Evolutionary conservation across 148 eudicot species (phyloP).

Genomic region (Vaccinium vitisidaea): DNA sequence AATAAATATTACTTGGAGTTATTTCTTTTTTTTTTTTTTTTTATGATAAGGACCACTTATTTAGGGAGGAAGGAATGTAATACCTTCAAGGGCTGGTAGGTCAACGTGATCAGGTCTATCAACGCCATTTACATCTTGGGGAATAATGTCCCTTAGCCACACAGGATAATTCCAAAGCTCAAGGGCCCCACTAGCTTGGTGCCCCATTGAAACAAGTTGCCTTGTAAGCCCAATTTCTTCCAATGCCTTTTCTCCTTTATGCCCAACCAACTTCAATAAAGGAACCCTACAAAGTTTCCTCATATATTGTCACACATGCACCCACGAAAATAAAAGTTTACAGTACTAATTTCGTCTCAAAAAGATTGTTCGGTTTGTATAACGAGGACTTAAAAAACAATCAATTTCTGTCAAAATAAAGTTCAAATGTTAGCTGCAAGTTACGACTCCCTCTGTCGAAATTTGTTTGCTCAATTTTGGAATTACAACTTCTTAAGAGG

Average conservation of each 20-base stretch:
- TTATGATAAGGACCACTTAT: no score
- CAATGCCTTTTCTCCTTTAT: conserved; percentile 24
- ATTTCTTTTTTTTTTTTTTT: no score
- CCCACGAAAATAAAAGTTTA: not conserved
- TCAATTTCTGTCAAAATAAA: no score
- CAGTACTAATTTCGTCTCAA: no score
- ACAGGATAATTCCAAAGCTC: conserved; percentile 46
- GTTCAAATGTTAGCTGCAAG: no score
- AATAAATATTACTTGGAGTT: no score
- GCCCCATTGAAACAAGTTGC: conserved; percentile 46
- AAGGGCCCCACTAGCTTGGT: conserved; percentile 47
- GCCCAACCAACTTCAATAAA: conserved; percentile 30
- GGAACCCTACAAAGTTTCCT: conserved; percentile 25
- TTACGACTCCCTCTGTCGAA: no score
- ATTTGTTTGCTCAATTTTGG: no score
- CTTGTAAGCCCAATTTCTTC: conserved; percentile 30
- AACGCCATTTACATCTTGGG: conserved; percentile 36
- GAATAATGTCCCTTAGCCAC: conserved; percentile 32
- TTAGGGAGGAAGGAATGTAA: not conserved
- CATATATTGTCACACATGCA: not conserved
- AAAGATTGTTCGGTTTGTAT: no score
- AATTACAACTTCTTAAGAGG: no score
- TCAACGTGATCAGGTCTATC: conserved; percentile 38
- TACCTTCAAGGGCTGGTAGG: conserved; percentile 45
- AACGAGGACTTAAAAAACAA: no score